Conservation (phyloP, 2,329 filamentous ascomycete genomes). For the Talaromyces islandicus region DNA sequence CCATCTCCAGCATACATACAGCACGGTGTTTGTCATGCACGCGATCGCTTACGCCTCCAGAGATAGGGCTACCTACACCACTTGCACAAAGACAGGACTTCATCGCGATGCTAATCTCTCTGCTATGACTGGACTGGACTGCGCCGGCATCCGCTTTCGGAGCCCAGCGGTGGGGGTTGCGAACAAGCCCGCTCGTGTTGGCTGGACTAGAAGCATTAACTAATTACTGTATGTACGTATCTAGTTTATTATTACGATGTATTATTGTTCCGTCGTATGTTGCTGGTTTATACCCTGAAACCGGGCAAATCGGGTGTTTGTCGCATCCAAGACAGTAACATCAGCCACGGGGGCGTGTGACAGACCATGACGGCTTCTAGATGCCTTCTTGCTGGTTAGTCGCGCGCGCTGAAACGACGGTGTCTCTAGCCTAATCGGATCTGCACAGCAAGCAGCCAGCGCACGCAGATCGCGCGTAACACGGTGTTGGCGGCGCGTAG, state of each 20-base stretch:
- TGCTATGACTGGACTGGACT: neutral
- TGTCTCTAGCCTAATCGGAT: neutral
- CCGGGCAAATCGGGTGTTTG: neutral
- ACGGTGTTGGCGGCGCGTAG: neutral
- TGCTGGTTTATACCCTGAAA: neutral
- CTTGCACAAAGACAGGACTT: neutral
- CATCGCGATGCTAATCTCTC: neutral
- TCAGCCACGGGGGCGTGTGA: neutral
- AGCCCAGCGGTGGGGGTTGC: neutral
- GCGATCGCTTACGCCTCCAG: neutral
- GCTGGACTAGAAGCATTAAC: neutral
- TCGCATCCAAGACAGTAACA: neutral
- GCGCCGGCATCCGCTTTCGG: neutral
- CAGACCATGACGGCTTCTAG: neutral
- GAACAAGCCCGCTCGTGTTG: too few relatives aligned
- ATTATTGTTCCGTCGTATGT: too few relatives aligned
- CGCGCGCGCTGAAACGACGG: neutral
- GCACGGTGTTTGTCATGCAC: neutral
- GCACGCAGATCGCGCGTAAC: neutral
- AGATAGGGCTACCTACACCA: neutral
- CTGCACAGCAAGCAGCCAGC: neutral
- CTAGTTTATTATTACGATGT: too few relatives aligned
- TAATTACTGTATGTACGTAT: too few relatives aligned
- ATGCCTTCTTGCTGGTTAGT: neutral
- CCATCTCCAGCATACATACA: neutral